Conservation (phyloP, 2,329 filamentous ascomycete species). For the Teratosphaeria zuluensis region DNA sequence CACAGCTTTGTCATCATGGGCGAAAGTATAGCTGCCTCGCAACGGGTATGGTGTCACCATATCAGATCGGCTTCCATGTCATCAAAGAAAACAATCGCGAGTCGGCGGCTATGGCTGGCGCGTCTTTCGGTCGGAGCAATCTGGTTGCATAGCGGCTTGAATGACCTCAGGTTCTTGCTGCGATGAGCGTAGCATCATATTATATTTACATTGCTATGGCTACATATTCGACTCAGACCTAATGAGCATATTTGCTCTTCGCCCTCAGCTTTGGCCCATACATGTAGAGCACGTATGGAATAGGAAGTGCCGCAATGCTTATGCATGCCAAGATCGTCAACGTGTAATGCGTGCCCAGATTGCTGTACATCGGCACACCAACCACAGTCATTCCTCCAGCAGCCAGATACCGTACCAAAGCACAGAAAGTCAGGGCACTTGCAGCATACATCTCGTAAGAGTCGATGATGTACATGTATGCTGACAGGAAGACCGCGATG, state of each 20-base stretch:
- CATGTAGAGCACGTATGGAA: slow-evolving; percentile 35
- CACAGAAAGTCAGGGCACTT: slow-evolving; percentile 34
- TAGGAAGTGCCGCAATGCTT: slow-evolving; percentile 24
- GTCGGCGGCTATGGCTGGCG: no score
- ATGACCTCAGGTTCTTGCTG: not conserved
- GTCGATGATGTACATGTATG: slow-evolving; percentile 51
- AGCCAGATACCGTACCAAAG: slow-evolving; percentile 31
- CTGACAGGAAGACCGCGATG: slow-evolving; percentile 36
- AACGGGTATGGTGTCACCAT: not conserved
- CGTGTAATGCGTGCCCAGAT: slow-evolving; percentile 25
- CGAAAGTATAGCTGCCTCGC: not conserved
- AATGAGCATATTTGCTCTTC: slow-evolving; percentile 1
- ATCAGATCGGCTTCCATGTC: no score
- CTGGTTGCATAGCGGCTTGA: not conserved
- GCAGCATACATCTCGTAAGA: slow-evolving; percentile 46
- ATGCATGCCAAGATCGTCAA: slow-evolving; percentile 26
- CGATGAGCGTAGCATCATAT: not conserved
- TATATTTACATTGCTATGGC: not conserved
- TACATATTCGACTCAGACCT: not conserved
- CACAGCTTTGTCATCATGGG: not conserved
- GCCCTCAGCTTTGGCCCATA: not conserved
- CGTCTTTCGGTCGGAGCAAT: no score
- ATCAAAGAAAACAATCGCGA: no score
- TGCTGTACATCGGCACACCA: slow-evolving; percentile 29
- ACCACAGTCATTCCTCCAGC: slow-evolving; percentile 33